Evolutionary conservation across 192 early-diverging fungal species (phyloP), one percentile per base, ranked within the genome.

Genomic region (Coemansia sp.): DNA sequence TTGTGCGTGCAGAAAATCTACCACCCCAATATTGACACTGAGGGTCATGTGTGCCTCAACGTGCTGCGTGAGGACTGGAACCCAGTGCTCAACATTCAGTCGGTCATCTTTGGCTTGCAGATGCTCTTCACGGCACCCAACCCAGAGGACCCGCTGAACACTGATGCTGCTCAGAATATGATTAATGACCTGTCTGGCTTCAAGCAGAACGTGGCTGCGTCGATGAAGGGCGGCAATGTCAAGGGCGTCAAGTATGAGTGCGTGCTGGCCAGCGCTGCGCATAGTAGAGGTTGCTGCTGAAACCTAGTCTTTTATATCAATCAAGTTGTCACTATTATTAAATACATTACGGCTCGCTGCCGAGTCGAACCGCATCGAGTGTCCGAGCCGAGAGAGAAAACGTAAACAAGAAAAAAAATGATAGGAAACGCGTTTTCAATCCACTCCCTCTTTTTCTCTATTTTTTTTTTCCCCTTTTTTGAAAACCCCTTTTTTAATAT

Each of bases 21-120:
- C 81, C 97, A 99, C 80, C 97, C 97, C 12, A 99, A 99, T 79
- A 97, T 99, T 76, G 95, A 99, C 72, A 84, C 95, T 8, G 93
- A 96, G 60, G 97, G 97, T 49, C 96, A 98, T 50, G 92, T 99
- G 39, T 99, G 97, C 71, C 84, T 99, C 33, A 98, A 98, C 80
- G 94, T 99, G 68, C 84, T 99, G 70, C 91, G 97, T 66, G 96
- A 99, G 76, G 95, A 99, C 80, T 99, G 97, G 97, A 97, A 96
- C 73, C 97, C 97, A 3, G 97, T 97, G n/a, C 87, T 98, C 61
- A 95, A 93, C 72, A 87, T 99, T 61, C 92, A 95, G 75, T 86
- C 94, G 46, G 89, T 97, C 33, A 73, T 98, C 68, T 92, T 99
- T 67, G 95, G 95, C 7, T 75, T 98, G 58, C 93, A 95, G 71